A percentile compares a stretch with the other conserved stretches of the same genome.
Evolutionary conservation across 257 asterid genomes (phyloP).

Genomic region (Solanum ahanhuiri): DNA sequence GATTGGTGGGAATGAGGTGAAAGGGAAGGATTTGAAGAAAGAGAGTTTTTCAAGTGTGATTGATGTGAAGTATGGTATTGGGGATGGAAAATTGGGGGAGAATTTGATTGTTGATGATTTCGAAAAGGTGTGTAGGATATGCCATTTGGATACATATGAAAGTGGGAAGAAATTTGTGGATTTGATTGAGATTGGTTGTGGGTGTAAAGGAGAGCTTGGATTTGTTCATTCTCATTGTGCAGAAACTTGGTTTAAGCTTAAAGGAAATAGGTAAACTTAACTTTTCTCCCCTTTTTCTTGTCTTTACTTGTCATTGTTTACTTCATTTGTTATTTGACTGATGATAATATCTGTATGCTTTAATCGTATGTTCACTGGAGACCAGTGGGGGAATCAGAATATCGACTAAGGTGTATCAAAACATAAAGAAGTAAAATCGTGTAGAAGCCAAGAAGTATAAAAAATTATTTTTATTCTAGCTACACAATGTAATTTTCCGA

Average conservation of each 20-base stretch:
- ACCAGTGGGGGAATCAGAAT: too few species aligned
- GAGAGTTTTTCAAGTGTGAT: conserved; percentile 20
- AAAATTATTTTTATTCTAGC: too few species aligned
- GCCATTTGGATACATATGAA: conserved; percentile 62
- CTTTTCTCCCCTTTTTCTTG: not conserved
- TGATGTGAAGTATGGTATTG: conserved; percentile 15
- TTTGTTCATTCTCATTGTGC: conserved; percentile 67
- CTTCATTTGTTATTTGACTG: not conserved
- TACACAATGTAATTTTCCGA: too few species aligned
- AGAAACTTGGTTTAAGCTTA: conserved; percentile 67
- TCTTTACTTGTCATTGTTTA: not conserved
- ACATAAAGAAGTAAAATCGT: too few species aligned
- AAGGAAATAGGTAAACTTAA: conserved; percentile 46
- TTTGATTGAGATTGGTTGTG: conserved; percentile 81
- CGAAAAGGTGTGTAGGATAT: conserved; percentile 50
- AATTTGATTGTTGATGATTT: not conserved
- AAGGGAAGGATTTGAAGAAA: not conserved
- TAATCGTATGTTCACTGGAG: not conserved
- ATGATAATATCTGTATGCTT: not conserved
- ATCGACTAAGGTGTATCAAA: too few species aligned
- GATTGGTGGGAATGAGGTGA: not conserved
- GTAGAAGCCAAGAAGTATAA: too few species aligned
- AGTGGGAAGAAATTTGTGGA: conserved; percentile 15
- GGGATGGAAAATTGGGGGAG: not conserved
- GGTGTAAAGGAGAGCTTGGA: conserved; percentile 84